Percentiles rank a stretch among this genome's conserved stretches.
phyloP scores from a whole-genome alignment of 805 yeast species.

The Starmerella floris region DNA sequence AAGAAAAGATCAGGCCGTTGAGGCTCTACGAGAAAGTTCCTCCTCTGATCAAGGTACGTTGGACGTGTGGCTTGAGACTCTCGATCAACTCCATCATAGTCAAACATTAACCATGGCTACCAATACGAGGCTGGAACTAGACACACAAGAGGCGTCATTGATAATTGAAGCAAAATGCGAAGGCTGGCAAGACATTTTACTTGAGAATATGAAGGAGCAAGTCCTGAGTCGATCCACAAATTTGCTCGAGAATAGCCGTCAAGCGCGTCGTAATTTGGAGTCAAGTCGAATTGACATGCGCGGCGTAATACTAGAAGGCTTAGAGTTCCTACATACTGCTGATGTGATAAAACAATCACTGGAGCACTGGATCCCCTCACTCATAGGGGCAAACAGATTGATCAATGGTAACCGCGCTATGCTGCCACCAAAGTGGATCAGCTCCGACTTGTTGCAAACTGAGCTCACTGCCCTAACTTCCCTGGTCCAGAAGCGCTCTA shows the following conservation, averaged over 20 bases:
- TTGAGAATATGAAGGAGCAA: conserved; percentile 31
- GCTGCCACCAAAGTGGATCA: conserved; percentile 2
- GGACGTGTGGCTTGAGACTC: not conserved
- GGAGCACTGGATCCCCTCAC: not conserved
- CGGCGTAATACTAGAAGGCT: not conserved
- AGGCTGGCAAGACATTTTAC: conserved; percentile 39
- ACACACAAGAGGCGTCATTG: conserved; percentile 23
- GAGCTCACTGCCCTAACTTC: conserved; percentile 3
- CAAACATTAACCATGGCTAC: not conserved
- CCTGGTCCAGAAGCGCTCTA: not conserved
- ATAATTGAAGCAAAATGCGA: conserved; percentile 44
- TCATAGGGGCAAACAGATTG: not conserved
- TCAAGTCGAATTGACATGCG: not conserved
- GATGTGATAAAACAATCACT: not conserved
- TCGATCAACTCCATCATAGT: not conserved
- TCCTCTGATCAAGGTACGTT: not conserved
- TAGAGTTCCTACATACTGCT: not conserved
- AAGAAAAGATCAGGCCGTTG: conserved; percentile 32
- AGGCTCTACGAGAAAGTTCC: conserved; percentile 30
- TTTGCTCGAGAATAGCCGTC: not conserved
- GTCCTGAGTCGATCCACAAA: not conserved
- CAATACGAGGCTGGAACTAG: conserved; percentile 27
- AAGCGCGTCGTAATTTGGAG: conserved; percentile 1
- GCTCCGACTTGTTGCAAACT: not conserved
- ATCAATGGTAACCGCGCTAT: not conserved